phyloP scores from a whole-genome alignment of 2,329 filamentous ascomycete genomes.

The Furcasterigmium furcatum region DNA sequence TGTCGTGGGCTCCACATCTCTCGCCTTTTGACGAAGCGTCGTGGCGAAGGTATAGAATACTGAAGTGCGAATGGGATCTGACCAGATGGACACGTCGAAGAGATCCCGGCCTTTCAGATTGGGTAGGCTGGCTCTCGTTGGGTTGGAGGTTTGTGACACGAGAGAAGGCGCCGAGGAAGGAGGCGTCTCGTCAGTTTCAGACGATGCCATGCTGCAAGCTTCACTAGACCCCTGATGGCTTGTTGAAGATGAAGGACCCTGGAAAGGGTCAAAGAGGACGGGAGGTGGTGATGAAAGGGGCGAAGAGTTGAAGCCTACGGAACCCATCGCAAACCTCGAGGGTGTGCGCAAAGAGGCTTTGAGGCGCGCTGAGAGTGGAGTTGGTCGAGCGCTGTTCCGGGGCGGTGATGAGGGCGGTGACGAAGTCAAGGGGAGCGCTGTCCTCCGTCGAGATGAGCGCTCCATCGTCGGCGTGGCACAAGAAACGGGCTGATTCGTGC shows the following conservation, averaged over 20 bases:
- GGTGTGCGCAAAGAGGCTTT: neutral
- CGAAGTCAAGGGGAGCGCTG: neutral
- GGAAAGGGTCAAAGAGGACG: slow-evolving; percentile 48
- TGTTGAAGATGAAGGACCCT: slow-evolving; percentile 28
- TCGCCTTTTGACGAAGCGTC: slow-evolving; percentile 61
- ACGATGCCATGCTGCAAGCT: slow-evolving; percentile 35
- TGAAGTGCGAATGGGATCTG: slow-evolving; percentile 63
- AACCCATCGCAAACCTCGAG: neutral
- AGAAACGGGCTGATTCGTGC: no score
- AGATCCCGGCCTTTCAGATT: slow-evolving; percentile 69
- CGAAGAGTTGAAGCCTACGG: slow-evolving; percentile 38
- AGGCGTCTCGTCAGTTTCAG: slow-evolving; percentile 41
- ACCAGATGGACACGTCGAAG: slow-evolving; percentile 69
- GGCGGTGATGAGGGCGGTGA: slow-evolving; percentile 36
- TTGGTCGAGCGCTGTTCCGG: slow-evolving; percentile 9
- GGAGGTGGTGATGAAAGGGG: slow-evolving; percentile 56
- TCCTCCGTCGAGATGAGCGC: no score
- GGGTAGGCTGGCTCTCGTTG: slow-evolving; percentile 36
- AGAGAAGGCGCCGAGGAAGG: slow-evolving; percentile 33
- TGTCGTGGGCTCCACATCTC: slow-evolving; percentile 58
- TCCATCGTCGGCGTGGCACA: no score
- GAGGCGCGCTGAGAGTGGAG: neutral
- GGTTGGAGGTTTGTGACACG: slow-evolving; percentile 32
- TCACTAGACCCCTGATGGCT: slow-evolving; percentile 27
- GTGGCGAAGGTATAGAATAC: slow-evolving; percentile 73